Conservation (phyloP, 768 basidiomycete genomes). For the Butyriboletus loyo region DNA sequence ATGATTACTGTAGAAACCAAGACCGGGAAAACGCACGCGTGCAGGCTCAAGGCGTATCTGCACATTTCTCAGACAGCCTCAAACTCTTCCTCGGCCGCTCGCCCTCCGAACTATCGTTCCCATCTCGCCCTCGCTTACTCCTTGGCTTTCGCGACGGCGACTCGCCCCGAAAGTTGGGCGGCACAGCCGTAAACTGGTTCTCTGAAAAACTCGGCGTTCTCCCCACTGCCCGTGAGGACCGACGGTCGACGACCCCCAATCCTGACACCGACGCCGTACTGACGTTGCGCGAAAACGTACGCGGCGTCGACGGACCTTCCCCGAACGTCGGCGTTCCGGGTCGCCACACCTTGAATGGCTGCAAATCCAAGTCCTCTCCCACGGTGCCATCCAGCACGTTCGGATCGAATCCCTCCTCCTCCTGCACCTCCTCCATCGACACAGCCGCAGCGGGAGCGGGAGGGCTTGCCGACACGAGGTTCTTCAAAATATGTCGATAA, state of each 20-base stretch:
- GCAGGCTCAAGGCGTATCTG: background rate
- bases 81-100: slow-evolving; percentile 23
- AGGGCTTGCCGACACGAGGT: slow-evolving; percentile 10
- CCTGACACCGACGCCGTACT: slow-evolving; percentile 8
- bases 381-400: background rate
- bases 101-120: slow-evolving; percentile 10
- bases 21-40: background rate
- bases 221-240: slow-evolving; percentile 18
- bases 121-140: slow-evolving; percentile 25
- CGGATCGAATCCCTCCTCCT: slow-evolving; percentile 14
- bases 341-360: slow-evolving; percentile 26
- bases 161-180: slow-evolving; percentile 31
- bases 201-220: slow-evolving; percentile 32
- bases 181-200: slow-evolving; percentile 49
- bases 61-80: slow-evolving; percentile 5
- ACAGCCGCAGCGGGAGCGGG: background rate
- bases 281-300: slow-evolving; percentile 14
- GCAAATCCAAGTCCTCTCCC: slow-evolving; percentile 12
- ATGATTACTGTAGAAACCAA: background rate
- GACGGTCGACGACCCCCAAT: background rate
- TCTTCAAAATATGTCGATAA: slow-evolving; percentile 46
- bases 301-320: slow-evolving; percentile 31
- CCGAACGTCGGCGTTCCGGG: background rate
- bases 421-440: background rate
- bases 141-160: slow-evolving; percentile 31